Conservation (phyloP, 441 rosid species). For the Eruca vesicaria region DNA sequence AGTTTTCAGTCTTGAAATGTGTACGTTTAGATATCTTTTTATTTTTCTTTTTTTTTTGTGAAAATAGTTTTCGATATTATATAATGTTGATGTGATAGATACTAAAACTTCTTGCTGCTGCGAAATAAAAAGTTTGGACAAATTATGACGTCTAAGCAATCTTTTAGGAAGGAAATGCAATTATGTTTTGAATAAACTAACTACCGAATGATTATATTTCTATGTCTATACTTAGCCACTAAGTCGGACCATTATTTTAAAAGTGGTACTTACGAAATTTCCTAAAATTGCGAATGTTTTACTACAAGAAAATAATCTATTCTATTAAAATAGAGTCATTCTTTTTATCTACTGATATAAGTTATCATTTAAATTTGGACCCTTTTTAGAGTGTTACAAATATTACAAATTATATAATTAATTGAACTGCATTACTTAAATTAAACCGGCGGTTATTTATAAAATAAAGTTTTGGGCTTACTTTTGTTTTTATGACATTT, state of each 20-base stretch:
- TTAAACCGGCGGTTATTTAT: no score
- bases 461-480: no score
- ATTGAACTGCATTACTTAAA: no score
- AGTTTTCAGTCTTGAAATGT: slow-evolving; percentile 13
- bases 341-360: no score
- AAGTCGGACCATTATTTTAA: neutral
- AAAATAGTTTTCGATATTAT: neutral
- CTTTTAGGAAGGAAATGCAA: neutral
- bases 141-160: neutral
- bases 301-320: neutral
- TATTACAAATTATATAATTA: no score
- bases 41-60: neutral
- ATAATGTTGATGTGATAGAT: neutral
- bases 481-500: no score
- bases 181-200: neutral
- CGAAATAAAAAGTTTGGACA: neutral
- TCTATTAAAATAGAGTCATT: no score
- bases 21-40: slow-evolving; percentile 12
- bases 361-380: no score
- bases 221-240: neutral
- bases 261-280: neutral
- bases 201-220: neutral
- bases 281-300: neutral
- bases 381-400: no score
- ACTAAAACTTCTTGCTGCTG: neutral